phyloP scores from a whole-genome alignment of 148 eudicot species.

The Amaranthus hypochondriacus region DNA sequence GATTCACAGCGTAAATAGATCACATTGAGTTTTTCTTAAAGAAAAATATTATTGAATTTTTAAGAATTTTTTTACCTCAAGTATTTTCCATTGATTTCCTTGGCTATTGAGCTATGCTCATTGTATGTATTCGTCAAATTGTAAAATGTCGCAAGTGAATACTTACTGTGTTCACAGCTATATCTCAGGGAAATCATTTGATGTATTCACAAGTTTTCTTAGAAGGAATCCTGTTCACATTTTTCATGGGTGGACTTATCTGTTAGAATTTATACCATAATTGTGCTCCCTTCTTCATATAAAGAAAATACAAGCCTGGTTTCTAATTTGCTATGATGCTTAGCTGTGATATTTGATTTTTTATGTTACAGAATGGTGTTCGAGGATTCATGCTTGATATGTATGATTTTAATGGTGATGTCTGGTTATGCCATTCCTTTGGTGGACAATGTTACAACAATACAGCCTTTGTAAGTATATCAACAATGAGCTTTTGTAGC shows the following conservation, averaged over 20 bases:
- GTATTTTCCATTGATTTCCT: too few species aligned
- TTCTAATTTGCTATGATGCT: background rate
- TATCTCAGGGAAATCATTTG: too few species aligned
- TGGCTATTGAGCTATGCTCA: too few species aligned
- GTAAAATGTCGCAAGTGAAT: too few species aligned
- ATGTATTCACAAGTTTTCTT: too few species aligned
- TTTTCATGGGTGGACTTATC: background rate
- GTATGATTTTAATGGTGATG: constrained; percentile 84
- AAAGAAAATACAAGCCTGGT: background rate
- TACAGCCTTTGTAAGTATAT: constrained; percentile 86
- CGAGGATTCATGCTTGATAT: constrained; percentile 95
- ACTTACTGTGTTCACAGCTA: too few species aligned
- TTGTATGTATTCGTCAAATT: too few species aligned
- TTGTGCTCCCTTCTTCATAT: background rate
- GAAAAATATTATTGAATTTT: too few species aligned
- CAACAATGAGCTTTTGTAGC: constrained; percentile 1
- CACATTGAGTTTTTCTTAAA: too few species aligned
- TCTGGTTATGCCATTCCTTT: constrained; percentile 93
- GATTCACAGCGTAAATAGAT: too few species aligned
- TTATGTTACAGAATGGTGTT: constrained; percentile 70
- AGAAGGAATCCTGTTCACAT: too few species aligned
- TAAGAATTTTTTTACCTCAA: too few species aligned
- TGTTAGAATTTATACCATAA: background rate
- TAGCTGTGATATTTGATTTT: background rate
- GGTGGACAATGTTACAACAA: constrained; percentile 80